Conservation (phyloP, 305 asterid species). For the Solanum chacoense region DNA sequence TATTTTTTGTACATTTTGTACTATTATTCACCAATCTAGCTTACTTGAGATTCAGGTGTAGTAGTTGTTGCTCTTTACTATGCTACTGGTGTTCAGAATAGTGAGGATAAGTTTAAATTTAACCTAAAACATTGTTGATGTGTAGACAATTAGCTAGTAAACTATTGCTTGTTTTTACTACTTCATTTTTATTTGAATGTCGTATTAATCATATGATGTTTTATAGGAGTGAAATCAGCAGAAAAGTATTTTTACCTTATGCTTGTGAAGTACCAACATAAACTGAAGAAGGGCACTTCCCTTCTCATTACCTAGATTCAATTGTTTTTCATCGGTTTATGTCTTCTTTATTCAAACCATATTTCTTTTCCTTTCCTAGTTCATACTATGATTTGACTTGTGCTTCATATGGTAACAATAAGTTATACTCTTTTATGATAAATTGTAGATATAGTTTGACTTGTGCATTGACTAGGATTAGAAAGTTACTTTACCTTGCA, state of each 20-base stretch:
- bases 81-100: background rate
- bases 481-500: background rate
- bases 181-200: background rate
- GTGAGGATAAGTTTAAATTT: background rate
- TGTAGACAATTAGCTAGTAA: background rate
- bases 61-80: background rate
- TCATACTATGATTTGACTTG: background rate
- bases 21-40: background rate
- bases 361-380: background rate
- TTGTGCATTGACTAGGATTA: background rate
- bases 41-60: background rate
- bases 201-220: background rate
- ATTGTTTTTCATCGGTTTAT: background rate
- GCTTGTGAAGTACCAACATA: background rate
- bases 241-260: background rate
- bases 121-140: background rate
- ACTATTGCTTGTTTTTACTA: background rate
- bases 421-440: background rate
- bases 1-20: background rate
- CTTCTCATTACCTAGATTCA: background rate
- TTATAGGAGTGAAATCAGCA: background rate
- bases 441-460: background rate
- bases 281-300: background rate
- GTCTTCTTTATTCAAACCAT: background rate
- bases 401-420: background rate